Percentiles rank a stretch among this genome's conserved stretches.
These are phyloP conservation scores for Daucus carota DNA, from an alignment of 129 eudicot species.

Conservation along the genomic window DNA sequence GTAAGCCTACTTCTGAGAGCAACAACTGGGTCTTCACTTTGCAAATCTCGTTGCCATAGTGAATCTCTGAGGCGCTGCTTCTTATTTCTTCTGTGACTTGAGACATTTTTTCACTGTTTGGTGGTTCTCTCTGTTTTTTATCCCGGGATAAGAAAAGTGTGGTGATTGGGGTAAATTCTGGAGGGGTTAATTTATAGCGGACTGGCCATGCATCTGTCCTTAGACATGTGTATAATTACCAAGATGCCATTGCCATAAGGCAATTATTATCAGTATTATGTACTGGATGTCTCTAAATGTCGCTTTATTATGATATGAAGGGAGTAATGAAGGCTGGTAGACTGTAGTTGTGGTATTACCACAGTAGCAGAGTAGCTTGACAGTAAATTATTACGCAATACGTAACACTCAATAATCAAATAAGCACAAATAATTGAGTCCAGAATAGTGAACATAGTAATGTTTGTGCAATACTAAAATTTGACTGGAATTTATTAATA, in stretches of 20 bases:
- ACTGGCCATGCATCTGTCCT: conserved; percentile 5
- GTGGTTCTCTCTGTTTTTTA: neutral
- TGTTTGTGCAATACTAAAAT: too few species aligned
- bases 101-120: conserved; percentile 33
- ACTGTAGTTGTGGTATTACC: too few species aligned
- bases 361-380: too few species aligned
- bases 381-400: too few species aligned
- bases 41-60: conserved; percentile 60
- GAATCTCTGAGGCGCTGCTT: conserved; percentile 51
- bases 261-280: neutral
- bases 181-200: conserved; percentile 10
- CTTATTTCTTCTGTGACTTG: conserved; percentile 56
- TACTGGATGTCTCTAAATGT: too few species aligned
- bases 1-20: conserved; percentile 57
- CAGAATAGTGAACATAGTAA: too few species aligned
- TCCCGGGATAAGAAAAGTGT: neutral
- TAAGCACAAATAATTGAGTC: too few species aligned
- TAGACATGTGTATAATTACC: conserved; percentile 9
- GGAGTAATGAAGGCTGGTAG: too few species aligned
- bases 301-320: too few species aligned
- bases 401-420: too few species aligned
- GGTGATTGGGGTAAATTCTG: neutral
- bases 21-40: conserved; percentile 41
- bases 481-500: too few species aligned
- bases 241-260: neutral